Conservation (phyloP, 257 asterid species). For the Solanum etuberosum region DNA sequence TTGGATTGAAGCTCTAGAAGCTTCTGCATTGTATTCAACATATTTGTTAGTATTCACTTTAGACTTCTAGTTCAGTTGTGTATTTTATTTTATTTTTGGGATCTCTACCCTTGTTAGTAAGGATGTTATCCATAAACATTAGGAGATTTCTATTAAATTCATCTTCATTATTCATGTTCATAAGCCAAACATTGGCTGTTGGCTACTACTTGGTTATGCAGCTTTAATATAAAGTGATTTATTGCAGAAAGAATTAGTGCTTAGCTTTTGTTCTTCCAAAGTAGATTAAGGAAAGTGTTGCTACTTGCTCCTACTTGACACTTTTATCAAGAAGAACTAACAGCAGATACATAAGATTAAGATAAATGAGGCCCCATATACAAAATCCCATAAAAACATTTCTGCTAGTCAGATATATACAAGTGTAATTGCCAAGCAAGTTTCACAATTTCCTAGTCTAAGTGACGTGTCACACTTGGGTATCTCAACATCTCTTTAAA, state of each 20-base stretch:
- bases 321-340: neutral
- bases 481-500: neutral
- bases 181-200: neutral
- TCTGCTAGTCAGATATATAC: neutral
- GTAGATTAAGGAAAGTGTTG: neutral
- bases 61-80: neutral
- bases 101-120: neutral
- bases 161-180: neutral
- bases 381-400: neutral
- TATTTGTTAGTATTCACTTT: neutral
- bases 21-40: neutral
- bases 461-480: too few relatives aligned
- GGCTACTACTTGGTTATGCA: neutral
- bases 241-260: neutral
- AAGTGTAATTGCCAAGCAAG: neutral
- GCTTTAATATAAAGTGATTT: neutral
- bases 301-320: neutral
- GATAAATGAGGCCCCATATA: neutral
- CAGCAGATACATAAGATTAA: neutral
- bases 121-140: neutral
- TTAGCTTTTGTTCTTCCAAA: neutral
- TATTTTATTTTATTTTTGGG: neutral
- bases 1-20: conserved; percentile 48
- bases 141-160: neutral
- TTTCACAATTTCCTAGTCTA: neutral